A percentile compares a stretch with the other conserved stretches of the same genome.
phyloP scores from a whole-genome alignment of 108 stramenopile genomes.

The Cyclotella distinguenda region DNA sequence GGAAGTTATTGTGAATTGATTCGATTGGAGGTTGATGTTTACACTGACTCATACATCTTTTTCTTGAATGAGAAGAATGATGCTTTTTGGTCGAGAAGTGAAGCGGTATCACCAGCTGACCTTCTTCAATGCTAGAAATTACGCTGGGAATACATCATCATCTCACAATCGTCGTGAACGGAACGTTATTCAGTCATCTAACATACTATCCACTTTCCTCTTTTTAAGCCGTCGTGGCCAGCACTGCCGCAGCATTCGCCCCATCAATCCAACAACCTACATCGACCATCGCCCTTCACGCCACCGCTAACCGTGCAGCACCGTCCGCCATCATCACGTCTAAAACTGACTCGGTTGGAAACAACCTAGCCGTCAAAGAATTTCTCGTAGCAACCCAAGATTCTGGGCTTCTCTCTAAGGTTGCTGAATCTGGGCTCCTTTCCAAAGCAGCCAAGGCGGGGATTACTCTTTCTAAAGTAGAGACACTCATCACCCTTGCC shows the following conservation, averaged over 20 bases:
- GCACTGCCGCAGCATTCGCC: constrained; percentile 67
- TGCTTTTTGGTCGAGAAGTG: too few species aligned
- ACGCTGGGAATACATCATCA: too few species aligned
- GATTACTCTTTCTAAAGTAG: constrained; percentile 77
- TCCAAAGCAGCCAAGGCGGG: constrained; percentile 83
- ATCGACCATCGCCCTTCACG: constrained; percentile 37
- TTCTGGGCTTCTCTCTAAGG: constrained; percentile 72
- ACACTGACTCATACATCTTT: too few species aligned
- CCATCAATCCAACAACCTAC: constrained; percentile 47
- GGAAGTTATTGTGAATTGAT: too few species aligned
- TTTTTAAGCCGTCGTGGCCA: constrained; percentile 57
- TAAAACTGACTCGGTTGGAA: constrained; percentile 72
- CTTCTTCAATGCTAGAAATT: too few species aligned
- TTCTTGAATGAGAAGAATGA: too few species aligned
- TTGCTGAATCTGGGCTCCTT: constrained; percentile 75
- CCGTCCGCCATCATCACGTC: constrained; percentile 48
- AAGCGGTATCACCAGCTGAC: too few species aligned
- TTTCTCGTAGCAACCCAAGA: constrained; percentile 62
- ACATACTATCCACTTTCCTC: background rate
- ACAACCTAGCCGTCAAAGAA: constrained; percentile 82
- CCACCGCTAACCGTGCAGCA: constrained; percentile 37
- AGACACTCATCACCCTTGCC: constrained; percentile 75
- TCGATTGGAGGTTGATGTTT: too few species aligned
- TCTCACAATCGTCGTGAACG: constrained; percentile 16
- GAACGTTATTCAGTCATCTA: constrained; percentile 3